Evolutionary conservation across 225 moss, liverwort and hornwort species (phyloP).

Genomic region (Polytrichum formosum): DNA sequence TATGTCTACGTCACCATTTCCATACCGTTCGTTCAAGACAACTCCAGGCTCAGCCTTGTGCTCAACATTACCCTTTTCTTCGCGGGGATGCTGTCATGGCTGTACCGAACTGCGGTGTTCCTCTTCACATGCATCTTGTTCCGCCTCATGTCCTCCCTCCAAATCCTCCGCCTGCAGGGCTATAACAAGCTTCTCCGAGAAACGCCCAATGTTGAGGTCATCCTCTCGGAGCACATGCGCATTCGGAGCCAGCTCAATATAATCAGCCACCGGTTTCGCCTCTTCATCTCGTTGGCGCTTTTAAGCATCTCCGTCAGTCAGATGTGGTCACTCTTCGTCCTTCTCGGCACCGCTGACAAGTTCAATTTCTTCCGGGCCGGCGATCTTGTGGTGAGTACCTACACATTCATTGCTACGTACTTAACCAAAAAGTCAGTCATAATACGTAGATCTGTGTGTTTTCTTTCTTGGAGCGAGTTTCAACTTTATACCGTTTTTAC

Average conservation of each 20-base stretch:
- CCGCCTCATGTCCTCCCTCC: slow-evolving; percentile 89
- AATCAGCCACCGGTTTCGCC: slow-evolving; percentile 82
- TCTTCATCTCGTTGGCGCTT: slow-evolving; percentile 63
- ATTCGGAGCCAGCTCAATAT: slow-evolving; percentile 69
- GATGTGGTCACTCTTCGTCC: slow-evolving; percentile 51
- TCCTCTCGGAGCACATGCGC: slow-evolving; percentile 79
- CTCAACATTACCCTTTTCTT: slow-evolving; percentile 53
- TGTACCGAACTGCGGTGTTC: slow-evolving; percentile 81
- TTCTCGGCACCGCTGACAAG: slow-evolving; percentile 22
- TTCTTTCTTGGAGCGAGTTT: no score
- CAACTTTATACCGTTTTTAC: no score
- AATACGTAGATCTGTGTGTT: no score
- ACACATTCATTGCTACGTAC: neutral
- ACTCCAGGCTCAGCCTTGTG: slow-evolving; percentile 32
- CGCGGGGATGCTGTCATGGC: slow-evolving; percentile 59
- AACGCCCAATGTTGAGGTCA: slow-evolving; percentile 67
- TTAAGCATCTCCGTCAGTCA: slow-evolving; percentile 76
- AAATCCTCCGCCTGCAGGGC: slow-evolving; percentile 75
- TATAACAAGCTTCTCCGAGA: slow-evolving; percentile 72
- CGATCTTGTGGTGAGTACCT: slow-evolving; percentile 33
- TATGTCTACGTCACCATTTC: slow-evolving; percentile 56
- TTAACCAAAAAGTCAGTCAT: neutral
- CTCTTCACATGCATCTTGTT: slow-evolving; percentile 88
- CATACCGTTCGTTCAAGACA: slow-evolving; percentile 48
- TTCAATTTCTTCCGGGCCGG: slow-evolving; percentile 41